phyloP scores from a whole-genome alignment of 2,329 filamentous ascomycete species.

The Colletotrichum lupini region DNA sequence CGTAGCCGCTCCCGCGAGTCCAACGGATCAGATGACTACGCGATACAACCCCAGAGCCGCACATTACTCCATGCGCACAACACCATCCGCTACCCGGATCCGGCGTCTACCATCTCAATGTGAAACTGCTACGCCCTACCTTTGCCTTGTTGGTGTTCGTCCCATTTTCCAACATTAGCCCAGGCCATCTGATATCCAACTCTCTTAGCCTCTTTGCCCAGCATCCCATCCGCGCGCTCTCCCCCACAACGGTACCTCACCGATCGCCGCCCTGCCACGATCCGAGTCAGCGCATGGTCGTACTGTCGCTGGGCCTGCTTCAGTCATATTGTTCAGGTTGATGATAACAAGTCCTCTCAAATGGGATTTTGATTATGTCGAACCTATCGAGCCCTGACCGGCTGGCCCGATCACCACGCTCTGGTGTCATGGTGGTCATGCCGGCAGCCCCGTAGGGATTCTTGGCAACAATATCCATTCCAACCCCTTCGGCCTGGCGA shows the following conservation, averaged over 20 bases:
- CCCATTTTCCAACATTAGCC: background rate
- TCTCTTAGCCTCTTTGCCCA: background rate
- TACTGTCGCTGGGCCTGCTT: conserved; percentile 8
- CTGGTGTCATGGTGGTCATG: background rate
- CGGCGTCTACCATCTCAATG: conserved; percentile 21
- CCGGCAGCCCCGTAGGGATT: background rate
- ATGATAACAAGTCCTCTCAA: background rate
- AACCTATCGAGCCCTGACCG: background rate
- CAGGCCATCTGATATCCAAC: conserved; percentile 11
- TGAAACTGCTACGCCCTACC: conserved; percentile 21
- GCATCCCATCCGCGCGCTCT: background rate
- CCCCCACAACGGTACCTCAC: conserved; percentile 20
- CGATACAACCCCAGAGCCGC: conserved; percentile 11
- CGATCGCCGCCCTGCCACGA: background rate
- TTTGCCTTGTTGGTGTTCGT: conserved; percentile 21
- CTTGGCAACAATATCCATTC: conserved; percentile 5
- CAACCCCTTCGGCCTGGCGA: background rate
- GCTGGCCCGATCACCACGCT: background rate
- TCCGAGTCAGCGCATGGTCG: conserved; percentile 24
- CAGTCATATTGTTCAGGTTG: conserved; percentile 1
- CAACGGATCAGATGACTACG: background rate
- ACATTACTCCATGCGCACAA: conserved; percentile 11
- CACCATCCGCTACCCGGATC: conserved; percentile 2
- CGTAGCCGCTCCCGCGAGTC: conserved; percentile 16
- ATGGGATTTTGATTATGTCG: background rate